Conservation (phyloP, 2,329 filamentous ascomycete genomes). For the Aaosphaeria pasadenensis region DNA sequence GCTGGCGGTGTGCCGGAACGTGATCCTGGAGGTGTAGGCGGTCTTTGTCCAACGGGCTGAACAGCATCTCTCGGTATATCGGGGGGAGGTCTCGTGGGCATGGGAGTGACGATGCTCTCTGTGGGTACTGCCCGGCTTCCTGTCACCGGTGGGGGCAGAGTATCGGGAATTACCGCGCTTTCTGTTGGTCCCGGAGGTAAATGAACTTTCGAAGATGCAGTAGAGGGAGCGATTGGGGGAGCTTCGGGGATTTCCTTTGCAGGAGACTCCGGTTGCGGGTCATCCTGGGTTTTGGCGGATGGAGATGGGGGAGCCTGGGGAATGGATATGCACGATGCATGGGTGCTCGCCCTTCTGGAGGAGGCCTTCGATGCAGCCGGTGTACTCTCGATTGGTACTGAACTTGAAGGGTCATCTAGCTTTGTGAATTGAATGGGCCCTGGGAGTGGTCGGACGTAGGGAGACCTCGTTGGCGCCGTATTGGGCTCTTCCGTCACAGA, state of each 20-base stretch:
- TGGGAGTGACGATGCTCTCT: too few relatives aligned
- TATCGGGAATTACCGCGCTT: conserved; percentile 16
- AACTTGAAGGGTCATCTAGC: background rate
- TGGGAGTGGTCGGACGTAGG: too few relatives aligned
- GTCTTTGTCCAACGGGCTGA: conserved; percentile 6
- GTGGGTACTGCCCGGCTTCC: background rate
- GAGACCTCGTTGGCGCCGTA: too few relatives aligned
- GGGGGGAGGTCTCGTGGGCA: too few relatives aligned
- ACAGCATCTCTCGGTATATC: background rate
- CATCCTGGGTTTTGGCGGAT: background rate
- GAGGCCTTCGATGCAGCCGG: too few relatives aligned
- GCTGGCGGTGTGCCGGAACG: conserved; percentile 10
- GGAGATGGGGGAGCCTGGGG: too few relatives aligned
- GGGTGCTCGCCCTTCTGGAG: too few relatives aligned
- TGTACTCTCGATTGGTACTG: too few relatives aligned
- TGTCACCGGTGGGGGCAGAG: background rate
- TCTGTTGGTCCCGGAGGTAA: conserved; percentile 11
- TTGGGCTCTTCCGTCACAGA: background rate
- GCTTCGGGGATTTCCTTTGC: conserved; percentile 8
- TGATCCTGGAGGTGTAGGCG: conserved; percentile 24
- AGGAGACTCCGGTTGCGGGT: conserved; percentile 7
- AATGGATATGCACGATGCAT: too few relatives aligned
- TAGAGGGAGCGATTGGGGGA: background rate
- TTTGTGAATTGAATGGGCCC: too few relatives aligned
- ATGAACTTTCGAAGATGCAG: background rate